Base-by-base conservation (phyloP, 225 moss, liverwort and hornwort species). In the Anthoceros angustus region DNA sequence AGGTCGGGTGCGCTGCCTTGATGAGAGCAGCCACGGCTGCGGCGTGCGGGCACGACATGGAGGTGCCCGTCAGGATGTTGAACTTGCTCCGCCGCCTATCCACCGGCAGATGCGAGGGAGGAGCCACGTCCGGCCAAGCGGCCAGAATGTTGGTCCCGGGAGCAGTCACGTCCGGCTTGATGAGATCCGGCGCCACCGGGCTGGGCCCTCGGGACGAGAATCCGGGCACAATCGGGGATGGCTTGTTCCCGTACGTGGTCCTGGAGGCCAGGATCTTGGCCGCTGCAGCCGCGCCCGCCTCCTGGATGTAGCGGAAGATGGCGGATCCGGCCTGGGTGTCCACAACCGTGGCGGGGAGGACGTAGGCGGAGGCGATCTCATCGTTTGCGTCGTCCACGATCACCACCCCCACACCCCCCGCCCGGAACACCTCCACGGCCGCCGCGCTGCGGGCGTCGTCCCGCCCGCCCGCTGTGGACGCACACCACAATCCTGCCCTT, bases 91-190 rank as follows among this genome's bases (percentile, higher is more conserved):
- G 61, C n/a, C 86, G 74, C 0, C 18, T 8, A 62, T 86, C 86
- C 20, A 48, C 40, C 6, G 41, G 0, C 14, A 64, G 7, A 1
- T 48, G 75, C 2, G 79, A 76, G 12, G 84, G 69, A 39, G 72
- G 63, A 43, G 42, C 42, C 0, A 69, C 71, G 9, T 32, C 75
- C 11, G 82, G 70, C 84, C 82, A 86, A 48, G 89, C 86, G 12
- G 89, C 86, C 18, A 89, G 55, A 67, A 89, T 85, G 64, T 84
- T 77, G 70, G 84, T 43, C 40, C 86, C 86, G 11, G 89, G 86
- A 39, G 79, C 86, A 42, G 78, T 80, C 62, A 86, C 74, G 72
- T 89, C 89, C 60, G 89, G 89, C 86, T 89, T 78, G 9, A 61
- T 49, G 39, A 78, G 69, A 40, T 78, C 40, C 8, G 60, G 18